phyloP scores from a whole-genome alignment of 2,329 filamentous ascomycete species.

The Zymoseptoria passerinii region DNA sequence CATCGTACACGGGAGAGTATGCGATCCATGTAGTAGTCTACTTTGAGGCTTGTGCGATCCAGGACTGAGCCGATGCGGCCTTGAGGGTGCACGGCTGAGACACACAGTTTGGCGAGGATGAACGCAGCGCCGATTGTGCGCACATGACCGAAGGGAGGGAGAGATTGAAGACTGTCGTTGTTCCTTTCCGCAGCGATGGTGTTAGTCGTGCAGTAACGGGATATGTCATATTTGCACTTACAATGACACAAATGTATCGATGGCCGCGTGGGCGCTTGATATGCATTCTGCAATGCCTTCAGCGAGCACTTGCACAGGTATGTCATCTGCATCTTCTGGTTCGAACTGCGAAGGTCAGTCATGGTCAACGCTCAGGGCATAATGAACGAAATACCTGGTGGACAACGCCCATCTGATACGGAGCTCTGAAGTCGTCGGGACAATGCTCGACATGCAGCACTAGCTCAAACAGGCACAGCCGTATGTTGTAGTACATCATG shows the following conservation, averaged over 20 bases:
- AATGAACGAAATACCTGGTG: conserved; percentile 30
- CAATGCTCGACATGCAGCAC: conserved; percentile 58
- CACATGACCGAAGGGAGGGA: conserved; percentile 64
- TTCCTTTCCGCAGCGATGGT: conserved; percentile 29
- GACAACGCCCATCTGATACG: conserved; percentile 41
- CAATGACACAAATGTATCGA: conserved; percentile 57
- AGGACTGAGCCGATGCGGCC: conserved; percentile 64
- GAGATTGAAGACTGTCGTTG: conserved; percentile 48
- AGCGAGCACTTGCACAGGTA: conserved; percentile 51
- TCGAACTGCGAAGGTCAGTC: background rate
- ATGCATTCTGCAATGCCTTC: conserved; percentile 60
- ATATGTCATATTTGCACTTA: background rate
- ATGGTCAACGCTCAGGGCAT: background rate
- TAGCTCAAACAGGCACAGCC: conserved; percentile 68
- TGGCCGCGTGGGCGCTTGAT: conserved; percentile 55
- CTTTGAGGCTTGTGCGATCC: conserved; percentile 56
- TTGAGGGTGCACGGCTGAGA: conserved; percentile 54
- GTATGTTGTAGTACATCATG: conserved; percentile 57
- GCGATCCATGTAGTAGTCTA: conserved; percentile 59
- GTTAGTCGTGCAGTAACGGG: too few species aligned
- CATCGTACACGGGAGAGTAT: conserved; percentile 60
- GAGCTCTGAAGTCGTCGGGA: conserved; percentile 44
- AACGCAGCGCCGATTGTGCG: conserved; percentile 64
- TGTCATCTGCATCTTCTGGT: conserved; percentile 21
- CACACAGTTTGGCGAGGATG: conserved; percentile 65